Percentiles rank a stretch among this genome's conserved stretches.
Evolutionary conservation across 2,329 filamentous ascomycete genomes (phyloP).

Genomic region (Colletotrichum zoysiae): DNA sequence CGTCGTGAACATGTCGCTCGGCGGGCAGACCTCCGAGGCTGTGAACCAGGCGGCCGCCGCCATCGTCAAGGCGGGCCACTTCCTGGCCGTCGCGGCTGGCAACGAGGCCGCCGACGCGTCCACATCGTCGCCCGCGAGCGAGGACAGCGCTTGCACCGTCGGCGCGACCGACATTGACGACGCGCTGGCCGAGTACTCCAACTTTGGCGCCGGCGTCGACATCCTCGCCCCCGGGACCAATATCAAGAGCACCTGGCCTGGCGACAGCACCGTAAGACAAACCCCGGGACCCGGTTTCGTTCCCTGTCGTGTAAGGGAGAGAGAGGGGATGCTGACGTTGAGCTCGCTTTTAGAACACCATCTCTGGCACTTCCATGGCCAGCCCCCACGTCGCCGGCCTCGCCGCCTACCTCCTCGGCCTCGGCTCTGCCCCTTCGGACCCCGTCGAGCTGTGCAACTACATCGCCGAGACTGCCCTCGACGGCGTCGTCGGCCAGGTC

Average conservation of each 20-base stretch:
- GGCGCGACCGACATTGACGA: slow-evolving; percentile 60
- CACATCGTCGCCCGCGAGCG: slow-evolving; percentile 62
- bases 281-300: no score
- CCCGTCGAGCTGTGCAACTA: slow-evolving; percentile 54
- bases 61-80: slow-evolving; percentile 61
- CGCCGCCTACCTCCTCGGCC: slow-evolving; percentile 54
- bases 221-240: slow-evolving; percentile 64
- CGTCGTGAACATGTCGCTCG: slow-evolving; percentile 70
- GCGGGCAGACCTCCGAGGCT: slow-evolving; percentile 59
- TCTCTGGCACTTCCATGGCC: slow-evolving; percentile 44
- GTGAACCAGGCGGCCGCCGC: slow-evolving; percentile 64
- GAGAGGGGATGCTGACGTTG: not conserved
- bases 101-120: slow-evolving; percentile 61
- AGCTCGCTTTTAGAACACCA: slow-evolving; percentile 12
- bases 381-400: slow-evolving; percentile 43
- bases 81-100: slow-evolving; percentile 68
- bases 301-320: no score
- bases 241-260: slow-evolving; percentile 63
- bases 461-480: slow-evolving; percentile 56
- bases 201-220: slow-evolving; percentile 64
- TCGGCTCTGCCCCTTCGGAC: slow-evolving; percentile 54
- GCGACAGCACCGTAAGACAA: slow-evolving; percentile 51
- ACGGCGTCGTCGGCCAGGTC: slow-evolving; percentile 52
- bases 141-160: slow-evolving; percentile 64
- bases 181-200: slow-evolving; percentile 61